phyloP scores from a whole-genome alignment of 495 filamentous ascomycete species.

The Evernia prunastri region DNA sequence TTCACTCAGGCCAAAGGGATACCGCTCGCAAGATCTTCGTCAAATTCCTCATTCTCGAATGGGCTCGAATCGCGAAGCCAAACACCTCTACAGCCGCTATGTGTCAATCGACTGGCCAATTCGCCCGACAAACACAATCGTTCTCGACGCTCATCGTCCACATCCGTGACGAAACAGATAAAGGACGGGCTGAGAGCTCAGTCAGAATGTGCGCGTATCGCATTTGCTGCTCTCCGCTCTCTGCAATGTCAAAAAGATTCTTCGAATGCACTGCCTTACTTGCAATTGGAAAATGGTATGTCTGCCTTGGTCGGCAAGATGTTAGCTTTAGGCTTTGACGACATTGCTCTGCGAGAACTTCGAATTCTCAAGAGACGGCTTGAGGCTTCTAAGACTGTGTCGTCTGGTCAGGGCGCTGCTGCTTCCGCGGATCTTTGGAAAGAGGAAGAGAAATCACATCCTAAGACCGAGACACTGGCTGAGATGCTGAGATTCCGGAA shows the following conservation, averaged over 20 bases:
- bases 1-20: neutral
- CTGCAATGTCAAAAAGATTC: slow-evolving; percentile 43
- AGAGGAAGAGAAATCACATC: slow-evolving; percentile 29
- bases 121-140: slow-evolving; percentile 34
- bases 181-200: slow-evolving; percentile 33
- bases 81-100: slow-evolving; percentile 41
- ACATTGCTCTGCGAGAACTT: slow-evolving; percentile 72
- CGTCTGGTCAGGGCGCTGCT: neutral
- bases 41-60: slow-evolving; percentile 19
- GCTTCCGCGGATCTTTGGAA: slow-evolving; percentile 15
- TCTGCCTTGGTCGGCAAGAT: slow-evolving; percentile 68
- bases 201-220: slow-evolving; percentile 70
- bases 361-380: slow-evolving; percentile 58
- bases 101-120: slow-evolving; percentile 47
- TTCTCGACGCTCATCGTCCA: slow-evolving; percentile 33
- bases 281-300: slow-evolving; percentile 81
- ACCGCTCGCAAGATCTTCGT: slow-evolving; percentile 8
- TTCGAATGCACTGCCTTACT: slow-evolving; percentile 42
- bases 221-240: slow-evolving; percentile 62
- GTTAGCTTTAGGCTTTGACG: slow-evolving; percentile 63
- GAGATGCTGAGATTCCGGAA: slow-evolving; percentile 57
- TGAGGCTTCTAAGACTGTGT: slow-evolving; percentile 30
- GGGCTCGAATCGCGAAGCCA: slow-evolving; percentile 22
- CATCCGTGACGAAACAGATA: slow-evolving; percentile 28
- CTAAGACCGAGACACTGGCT: slow-evolving; percentile 41